Base-by-base conservation (phyloP, 106 monocot genomes). In the Dioscorea dumetorum region DNA sequence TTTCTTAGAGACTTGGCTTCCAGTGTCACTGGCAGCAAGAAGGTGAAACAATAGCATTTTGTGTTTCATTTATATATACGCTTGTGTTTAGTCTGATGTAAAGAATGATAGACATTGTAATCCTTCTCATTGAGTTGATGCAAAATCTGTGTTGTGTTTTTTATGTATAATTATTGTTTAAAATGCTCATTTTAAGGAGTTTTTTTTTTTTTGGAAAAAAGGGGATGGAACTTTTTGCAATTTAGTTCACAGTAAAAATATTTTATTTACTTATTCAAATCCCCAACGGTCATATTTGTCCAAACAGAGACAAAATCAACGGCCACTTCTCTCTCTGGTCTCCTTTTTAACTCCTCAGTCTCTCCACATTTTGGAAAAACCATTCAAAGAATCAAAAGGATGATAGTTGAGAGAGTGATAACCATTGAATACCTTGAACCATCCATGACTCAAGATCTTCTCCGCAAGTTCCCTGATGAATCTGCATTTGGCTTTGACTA, bases 401-500 rank as follows among this genome's bases (percentile, higher is more conserved):
- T 64, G 65, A 54, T 54, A 22, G 22, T 24, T 9, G 95, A 91
- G 61, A 78, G 95, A 11, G 78, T 87, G 21, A 85, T 92, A 21
- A 99, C 81, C 12, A 83, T 99, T 66, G 97, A 99, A 78, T 90
- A 99, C 74, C 78, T 99, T 13, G 70, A 72, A n/a, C 83, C 91
- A 3, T 67, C 80, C 58, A 99, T 99, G 97, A 78, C 92, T 18
- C 62, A 48, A 19, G 87, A 78, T 9, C 89, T 99, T 66, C 87
- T 92, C 64, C 31, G 67, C 74, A 99, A 92, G 74, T 99, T 92
- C 74, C 92, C 97, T 0, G 97, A 92, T 53, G n/a, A 66, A 17
- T 89, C 97, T 0, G 82, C 86, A 10, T 87, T 82, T 62, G 89
- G 81, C 61, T 99, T 99, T 79, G 92, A 99, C 79, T 99, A 99